phyloP scores from a whole-genome alignment of 2,329 filamentous ascomycete genomes.

The Arachnomyces sp. region DNA sequence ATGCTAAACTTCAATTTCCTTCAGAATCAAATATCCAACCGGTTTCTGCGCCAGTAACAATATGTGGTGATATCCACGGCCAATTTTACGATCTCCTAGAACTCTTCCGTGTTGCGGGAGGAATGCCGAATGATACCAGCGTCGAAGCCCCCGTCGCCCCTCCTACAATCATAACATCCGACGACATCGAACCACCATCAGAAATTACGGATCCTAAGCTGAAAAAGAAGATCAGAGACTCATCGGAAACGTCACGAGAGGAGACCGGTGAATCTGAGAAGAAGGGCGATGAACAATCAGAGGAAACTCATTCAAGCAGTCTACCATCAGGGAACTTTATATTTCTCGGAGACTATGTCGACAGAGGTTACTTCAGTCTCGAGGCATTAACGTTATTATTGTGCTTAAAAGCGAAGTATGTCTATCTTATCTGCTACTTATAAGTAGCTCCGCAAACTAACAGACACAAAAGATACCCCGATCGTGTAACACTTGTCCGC shows the following conservation, averaged over 20 bases:
- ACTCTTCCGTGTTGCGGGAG: constrained; percentile 90
- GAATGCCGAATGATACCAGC: constrained; percentile 81
- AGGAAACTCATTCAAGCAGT: constrained; percentile 15
- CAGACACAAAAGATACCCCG: constrained; percentile 54
- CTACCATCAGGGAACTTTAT: constrained; percentile 61
- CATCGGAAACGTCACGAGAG: constrained; percentile 16
- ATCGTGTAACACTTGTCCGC: constrained; percentile 64
- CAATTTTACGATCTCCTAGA: constrained; percentile 98
- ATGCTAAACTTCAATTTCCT: constrained; percentile 10
- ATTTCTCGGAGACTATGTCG: constrained; percentile 67
- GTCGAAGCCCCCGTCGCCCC: constrained; percentile 61
- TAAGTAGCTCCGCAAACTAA: constrained; percentile 7
- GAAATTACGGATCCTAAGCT: constrained; percentile 83
- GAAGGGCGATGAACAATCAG: constrained; percentile 21
- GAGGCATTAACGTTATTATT: constrained; percentile 66
- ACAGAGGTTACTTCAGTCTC: constrained; percentile 66
- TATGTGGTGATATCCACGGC: constrained; percentile 96
- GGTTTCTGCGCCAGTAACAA: constrained; percentile 90
- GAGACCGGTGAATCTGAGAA: too few species aligned
- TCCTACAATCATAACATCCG: constrained; percentile 73
- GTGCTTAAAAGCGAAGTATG: constrained; percentile 64
- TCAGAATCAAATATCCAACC: constrained; percentile 97
- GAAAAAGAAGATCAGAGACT: constrained; percentile 62
- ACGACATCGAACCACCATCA: constrained; percentile 83
- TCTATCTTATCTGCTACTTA: constrained; percentile 7